Conservation (phyloP, 768 basidiomycete genomes). For the Collybia nuda region DNA sequence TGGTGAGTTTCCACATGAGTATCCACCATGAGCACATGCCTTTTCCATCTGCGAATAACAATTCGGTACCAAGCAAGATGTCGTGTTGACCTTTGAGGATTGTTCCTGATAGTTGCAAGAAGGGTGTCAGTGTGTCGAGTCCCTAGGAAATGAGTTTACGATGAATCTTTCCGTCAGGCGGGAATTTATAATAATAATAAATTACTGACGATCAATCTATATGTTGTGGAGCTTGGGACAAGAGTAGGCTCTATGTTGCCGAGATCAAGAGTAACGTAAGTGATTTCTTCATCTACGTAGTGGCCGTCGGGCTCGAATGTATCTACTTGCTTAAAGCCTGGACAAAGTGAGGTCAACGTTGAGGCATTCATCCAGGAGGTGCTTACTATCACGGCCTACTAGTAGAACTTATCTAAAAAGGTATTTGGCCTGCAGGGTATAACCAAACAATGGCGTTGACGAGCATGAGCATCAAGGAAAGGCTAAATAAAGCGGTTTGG, state of each 20-base stretch:
- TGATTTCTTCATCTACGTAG: constrained; percentile 62
- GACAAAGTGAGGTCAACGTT: constrained; percentile 35
- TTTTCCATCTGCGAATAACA: constrained; percentile 72
- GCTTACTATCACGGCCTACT: no score
- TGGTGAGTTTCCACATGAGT: neutral
- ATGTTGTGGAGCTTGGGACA: constrained; percentile 67
- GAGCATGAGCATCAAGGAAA: no score
- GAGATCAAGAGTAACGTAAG: constrained; percentile 75
- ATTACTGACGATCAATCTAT: constrained; percentile 69
- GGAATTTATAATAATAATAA: no score
- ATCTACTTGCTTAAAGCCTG: constrained; percentile 68
- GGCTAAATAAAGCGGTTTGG: no score
- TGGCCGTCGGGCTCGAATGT: constrained; percentile 67
- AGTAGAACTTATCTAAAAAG: no score
- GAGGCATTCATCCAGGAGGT: no score
- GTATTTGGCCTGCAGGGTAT: no score
- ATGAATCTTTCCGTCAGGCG: neutral
- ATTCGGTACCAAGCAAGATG: constrained; percentile 68
- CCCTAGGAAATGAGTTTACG: constrained; percentile 42
- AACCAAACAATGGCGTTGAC: no score
- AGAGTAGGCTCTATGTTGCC: constrained; percentile 72
- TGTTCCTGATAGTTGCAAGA: constrained; percentile 74
- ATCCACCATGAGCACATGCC: constrained; percentile 33
- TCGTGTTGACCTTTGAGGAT: constrained; percentile 72
- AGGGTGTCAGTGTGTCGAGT: constrained; percentile 75